Base-by-base conservation (phyloP, 1,284 basidiomycete species). In the Ustilago tritici region DNA sequence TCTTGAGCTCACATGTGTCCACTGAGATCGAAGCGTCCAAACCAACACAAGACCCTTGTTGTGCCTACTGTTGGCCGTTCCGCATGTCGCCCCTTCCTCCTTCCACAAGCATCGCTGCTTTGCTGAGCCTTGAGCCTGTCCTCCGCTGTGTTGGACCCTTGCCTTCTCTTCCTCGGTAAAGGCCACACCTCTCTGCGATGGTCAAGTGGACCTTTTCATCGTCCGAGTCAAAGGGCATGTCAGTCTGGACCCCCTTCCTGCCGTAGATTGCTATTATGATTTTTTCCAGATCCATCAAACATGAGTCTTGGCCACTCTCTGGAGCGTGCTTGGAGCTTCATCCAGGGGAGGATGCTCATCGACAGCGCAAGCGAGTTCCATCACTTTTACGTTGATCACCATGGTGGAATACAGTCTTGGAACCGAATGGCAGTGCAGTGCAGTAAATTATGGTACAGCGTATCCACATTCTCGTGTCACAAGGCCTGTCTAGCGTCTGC, bases 101-200 rank as follows among this genome's bases (percentile, higher is more conserved):
- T 28, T 49, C 46, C 46, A 49, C 46, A 8, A 10, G 19, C 46
- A 49, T 49, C 46, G 46, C 46, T 2, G 54, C 54, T 56, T n/a
- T 6, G 54, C 36, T 35, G 36, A n/a, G 54, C 35, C 54, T 38
- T 35, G 36, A n/a, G 54, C 35, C 54, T 38, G 7, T n/a, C 54
- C 34, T 23, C 8, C 14, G 14, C 40, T 41, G 14, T 41, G 23
- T 28, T 28, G 23, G 23, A 28, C 23, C 40, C 40, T 41, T 41
- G 6, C 40, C 7, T 15, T 4, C 14, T 41, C 14, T 15, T 41
- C 40, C 40, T 17, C 11, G 40, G 14, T 41, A 41, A 28, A 41
- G 1, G 40, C 40, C 10, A 41, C 40, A 41, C 40, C 40, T 41
- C 14, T 3, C 40, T 41, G 40, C 14, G 15, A 41, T 15, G 40